Evolutionary conservation across 768 basidiomycete species (phyloP), one percentile per base, ranked within the genome.

Genomic region (Phanerochaete carnosa): DNA sequence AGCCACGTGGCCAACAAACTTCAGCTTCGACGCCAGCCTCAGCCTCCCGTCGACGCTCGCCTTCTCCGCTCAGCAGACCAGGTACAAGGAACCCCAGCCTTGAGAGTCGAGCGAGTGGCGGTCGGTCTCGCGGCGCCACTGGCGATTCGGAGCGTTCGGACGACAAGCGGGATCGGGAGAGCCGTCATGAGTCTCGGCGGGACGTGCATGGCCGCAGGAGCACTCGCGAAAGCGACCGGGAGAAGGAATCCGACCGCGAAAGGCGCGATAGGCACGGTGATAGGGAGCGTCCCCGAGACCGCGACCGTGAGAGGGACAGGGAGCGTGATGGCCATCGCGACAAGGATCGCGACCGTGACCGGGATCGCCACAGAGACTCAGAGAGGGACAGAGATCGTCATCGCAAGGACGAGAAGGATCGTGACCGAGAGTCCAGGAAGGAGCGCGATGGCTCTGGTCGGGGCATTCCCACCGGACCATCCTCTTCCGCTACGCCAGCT

Each of bases 61-160:
- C 80, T 3, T 90, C 90, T 3, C 90, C 90, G 16, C 66, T 78
- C 0, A 87, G 82, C 62, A 81, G 82, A 22, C 85, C 86, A 6
- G 87, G 87, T 11, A 88, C 89, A 12, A 78, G 90, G 53, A 86
- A 88, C 59, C 78, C 81, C 45, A 92, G 90, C 65, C 73, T 77
- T 45, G 90, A 92, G 61, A 91, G 90, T 65, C 85, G 89, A 33
- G 77, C 80, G 3, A 92, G 90, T 67, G 86, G 83, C 22, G 87
- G 85, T 43, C 84, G 87, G 5, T 57, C 59, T 5, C 63, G 63
- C 32, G 59, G 37, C 8, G 29, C 37, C 2, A 64, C 63, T 9
- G 43, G 52, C 46, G 58, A 63, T 7, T 45, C 63, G 39, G 63
- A 60, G 11, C 52, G 58, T 9, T 35, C 37, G 19, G 58, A 59